Evolutionary conservation across 768 basidiomycete species (phyloP).

Genomic region (Boletales sp.): DNA sequence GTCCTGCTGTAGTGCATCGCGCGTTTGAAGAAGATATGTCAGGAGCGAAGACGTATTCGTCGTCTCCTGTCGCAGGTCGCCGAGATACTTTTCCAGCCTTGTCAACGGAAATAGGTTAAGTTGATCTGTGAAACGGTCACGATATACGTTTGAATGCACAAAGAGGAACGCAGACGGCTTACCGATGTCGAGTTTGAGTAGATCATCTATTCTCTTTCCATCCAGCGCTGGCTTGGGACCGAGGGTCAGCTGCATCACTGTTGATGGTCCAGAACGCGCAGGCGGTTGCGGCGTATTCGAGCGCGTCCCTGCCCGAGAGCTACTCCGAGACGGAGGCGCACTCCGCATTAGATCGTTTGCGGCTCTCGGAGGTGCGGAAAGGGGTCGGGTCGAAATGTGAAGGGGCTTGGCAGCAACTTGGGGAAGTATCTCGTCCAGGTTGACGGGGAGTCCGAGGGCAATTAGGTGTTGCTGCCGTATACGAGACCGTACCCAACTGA

Average conservation of each 20-base stretch:
- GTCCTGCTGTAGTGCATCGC: slow-evolving; percentile 81
- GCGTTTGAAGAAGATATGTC: slow-evolving; percentile 77
- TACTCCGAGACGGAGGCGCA: slow-evolving; percentile 33
- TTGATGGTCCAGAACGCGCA: slow-evolving; percentile 27
- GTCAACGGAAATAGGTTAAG: slow-evolving; percentile 68
- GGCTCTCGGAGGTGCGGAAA: slow-evolving; percentile 73
- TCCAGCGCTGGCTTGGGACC: slow-evolving; percentile 80
- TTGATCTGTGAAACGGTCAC: slow-evolving; percentile 46
- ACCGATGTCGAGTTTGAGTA: slow-evolving; percentile 72
- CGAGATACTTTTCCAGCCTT: slow-evolving; percentile 61
- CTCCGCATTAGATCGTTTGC: slow-evolving; percentile 36
- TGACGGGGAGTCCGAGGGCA: slow-evolving; percentile 88
- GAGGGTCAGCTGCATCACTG: slow-evolving; percentile 45
- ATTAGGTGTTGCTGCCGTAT: slow-evolving; percentile 91
- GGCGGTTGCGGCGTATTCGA: slow-evolving; percentile 44
- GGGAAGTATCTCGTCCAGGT: slow-evolving; percentile 88
- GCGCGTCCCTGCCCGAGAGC: slow-evolving; percentile 52
- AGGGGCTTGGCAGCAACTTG: slow-evolving; percentile 62
- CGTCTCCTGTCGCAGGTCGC: slow-evolving; percentile 68
- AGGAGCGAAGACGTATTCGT: slow-evolving; percentile 71
- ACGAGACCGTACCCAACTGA: slow-evolving; percentile 91
- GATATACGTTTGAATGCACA: slow-evolving; percentile 3
- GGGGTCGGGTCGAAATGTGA: slow-evolving; percentile 77
- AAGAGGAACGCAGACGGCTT: slow-evolving; percentile 13
- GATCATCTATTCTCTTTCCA: slow-evolving; percentile 54